Evolutionary conservation across 306 rosid genomes (phyloP).

Genomic region (Vicia sativa): DNA sequence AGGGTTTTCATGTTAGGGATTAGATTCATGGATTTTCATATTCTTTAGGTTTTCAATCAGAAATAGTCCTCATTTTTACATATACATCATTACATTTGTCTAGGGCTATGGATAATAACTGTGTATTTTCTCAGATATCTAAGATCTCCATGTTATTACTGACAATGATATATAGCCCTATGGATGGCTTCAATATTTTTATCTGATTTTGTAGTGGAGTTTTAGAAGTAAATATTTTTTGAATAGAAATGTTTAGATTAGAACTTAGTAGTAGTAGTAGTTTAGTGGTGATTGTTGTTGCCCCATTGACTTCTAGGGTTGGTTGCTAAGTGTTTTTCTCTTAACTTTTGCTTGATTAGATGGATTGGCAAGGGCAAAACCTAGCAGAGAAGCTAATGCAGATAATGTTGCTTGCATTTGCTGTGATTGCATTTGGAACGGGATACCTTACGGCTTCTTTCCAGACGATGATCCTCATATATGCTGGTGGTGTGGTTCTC

Average conservation of each 20-base stretch:
- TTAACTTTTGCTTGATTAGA: slow-evolving; percentile 42
- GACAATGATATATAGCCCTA: no score
- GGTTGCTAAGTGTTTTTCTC: neutral
- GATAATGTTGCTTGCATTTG: slow-evolving; percentile 68
- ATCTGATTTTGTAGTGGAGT: no score
- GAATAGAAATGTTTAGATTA: neutral
- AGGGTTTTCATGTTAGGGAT: slow-evolving; percentile 18
- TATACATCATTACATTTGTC: no score
- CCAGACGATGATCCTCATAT: slow-evolving; percentile 65
- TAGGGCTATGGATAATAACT: no score
- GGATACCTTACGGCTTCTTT: slow-evolving; percentile 75
- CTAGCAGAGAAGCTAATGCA: slow-evolving; percentile 91
- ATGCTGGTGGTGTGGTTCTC: slow-evolving; percentile 79
- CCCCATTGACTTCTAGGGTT: neutral
- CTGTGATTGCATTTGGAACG: slow-evolving; percentile 61
- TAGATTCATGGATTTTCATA: no score
- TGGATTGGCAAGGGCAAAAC: slow-evolving; percentile 99
- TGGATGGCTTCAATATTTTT: no score
- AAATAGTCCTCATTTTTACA: no score
- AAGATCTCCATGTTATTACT: no score
- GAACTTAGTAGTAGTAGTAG: neutral
- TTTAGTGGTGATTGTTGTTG: neutral
- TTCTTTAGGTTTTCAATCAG: no score
- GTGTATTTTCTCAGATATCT: no score
- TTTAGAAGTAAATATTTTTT: no score